Evolutionary conservation across 2,329 filamentous ascomycete genomes (phyloP).

Genomic region (Zymoseptoria crescenta): DNA sequence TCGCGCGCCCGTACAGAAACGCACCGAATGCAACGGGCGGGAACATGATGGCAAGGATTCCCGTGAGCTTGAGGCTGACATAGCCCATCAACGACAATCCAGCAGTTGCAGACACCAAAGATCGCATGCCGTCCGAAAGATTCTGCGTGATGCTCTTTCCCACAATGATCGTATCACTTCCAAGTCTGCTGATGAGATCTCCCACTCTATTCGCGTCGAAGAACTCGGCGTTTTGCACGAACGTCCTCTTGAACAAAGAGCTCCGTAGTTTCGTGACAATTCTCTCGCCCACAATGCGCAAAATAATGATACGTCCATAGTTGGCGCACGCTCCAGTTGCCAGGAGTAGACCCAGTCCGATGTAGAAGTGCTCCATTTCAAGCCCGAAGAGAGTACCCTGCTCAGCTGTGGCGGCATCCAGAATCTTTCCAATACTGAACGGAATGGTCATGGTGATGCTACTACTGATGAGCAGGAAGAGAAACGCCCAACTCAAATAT

Average conservation of each 20-base stretch:
- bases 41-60: slow-evolving; percentile 76
- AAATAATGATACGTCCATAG: slow-evolving; percentile 85
- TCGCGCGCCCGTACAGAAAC: slow-evolving; percentile 82
- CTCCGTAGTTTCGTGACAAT: slow-evolving; percentile 86
- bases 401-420: slow-evolving; percentile 79
- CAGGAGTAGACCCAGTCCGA: slow-evolving; percentile 64
- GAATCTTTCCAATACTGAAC: slow-evolving; percentile 90
- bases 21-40: slow-evolving; percentile 85
- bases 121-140: slow-evolving; percentile 86
- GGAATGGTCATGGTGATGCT: slow-evolving; percentile 93
- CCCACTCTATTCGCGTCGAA: slow-evolving; percentile 97
- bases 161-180: slow-evolving; percentile 94
- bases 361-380: slow-evolving; percentile 79
- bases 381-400: slow-evolving; percentile 72
- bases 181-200: slow-evolving; percentile 89
- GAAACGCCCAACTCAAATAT: slow-evolving; percentile 72
- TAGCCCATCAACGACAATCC: slow-evolving; percentile 94
- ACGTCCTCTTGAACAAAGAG: slow-evolving; percentile 82
- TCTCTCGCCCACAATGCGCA: slow-evolving; percentile 88
- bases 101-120: slow-evolving; percentile 80
- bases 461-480: slow-evolving; percentile 81
- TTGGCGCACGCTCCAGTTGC: slow-evolving; percentile 81
- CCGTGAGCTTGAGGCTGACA: slow-evolving; percentile 83
- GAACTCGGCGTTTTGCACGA: slow-evolving; percentile 96
- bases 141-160: slow-evolving; percentile 99